phyloP scores from a whole-genome alignment of 2,329 filamentous ascomycete genomes.

The Venturia carpophila region DNA sequence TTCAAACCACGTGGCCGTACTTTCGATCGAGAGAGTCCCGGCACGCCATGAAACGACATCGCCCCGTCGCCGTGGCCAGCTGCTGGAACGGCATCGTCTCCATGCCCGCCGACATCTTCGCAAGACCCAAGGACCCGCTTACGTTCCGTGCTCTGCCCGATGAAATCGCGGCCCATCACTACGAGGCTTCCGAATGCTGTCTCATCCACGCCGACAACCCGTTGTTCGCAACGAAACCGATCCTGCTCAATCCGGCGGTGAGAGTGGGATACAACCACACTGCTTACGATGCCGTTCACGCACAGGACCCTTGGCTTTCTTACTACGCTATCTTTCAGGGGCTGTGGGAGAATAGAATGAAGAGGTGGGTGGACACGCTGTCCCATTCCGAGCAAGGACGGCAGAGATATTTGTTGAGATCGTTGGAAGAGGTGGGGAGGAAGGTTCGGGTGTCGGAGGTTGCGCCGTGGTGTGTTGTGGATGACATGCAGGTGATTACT shows the following conservation, averaged over 20 bases:
- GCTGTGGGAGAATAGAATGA: conserved; percentile 24
- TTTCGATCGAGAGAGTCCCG: conserved; percentile 47
- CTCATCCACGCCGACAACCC: conserved; percentile 67
- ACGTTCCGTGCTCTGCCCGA: conserved; percentile 59
- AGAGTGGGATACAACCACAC: conserved; percentile 54
- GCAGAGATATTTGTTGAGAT: conserved; percentile 17
- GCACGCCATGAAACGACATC: conserved; percentile 44
- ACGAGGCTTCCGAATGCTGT: conserved; percentile 75
- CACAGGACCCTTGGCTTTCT: conserved; percentile 20
- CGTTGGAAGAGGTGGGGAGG: conserved; percentile 14
- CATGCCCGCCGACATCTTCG: conserved; percentile 26
- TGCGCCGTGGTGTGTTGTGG: conserved; percentile 29
- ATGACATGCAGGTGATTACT: conserved; percentile 34
- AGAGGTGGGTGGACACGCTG: conserved; percentile 18
- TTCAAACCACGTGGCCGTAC: conserved; percentile 53
- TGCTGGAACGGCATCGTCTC: conserved; percentile 60
- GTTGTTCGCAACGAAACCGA: conserved; percentile 43
- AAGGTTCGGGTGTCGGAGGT: conserved; percentile 22
- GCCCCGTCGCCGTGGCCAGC: conserved; percentile 52
- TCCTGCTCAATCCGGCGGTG: conserved; percentile 63
- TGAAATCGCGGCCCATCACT: conserved; percentile 49
- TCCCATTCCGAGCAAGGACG: conserved; percentile 15
- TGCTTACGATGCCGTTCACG: conserved; percentile 25
- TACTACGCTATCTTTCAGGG: conserved; percentile 19
- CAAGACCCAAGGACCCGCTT: conserved; percentile 31